Evolutionary conservation across 345 rosid genomes (phyloP), one percentile per base, ranked within the genome.

Genomic region (Hypericum androsaemum): DNA sequence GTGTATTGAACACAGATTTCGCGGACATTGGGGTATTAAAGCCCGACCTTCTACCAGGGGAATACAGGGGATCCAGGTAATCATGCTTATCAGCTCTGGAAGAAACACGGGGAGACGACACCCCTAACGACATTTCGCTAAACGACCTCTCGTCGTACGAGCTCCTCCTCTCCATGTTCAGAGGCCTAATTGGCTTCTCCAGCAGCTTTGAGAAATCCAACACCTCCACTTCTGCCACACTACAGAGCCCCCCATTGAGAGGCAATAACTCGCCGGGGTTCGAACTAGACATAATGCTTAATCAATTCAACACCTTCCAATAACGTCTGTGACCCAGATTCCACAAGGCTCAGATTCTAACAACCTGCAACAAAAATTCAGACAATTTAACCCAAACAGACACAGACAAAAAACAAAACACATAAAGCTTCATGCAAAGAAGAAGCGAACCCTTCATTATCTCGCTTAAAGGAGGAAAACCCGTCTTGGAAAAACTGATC

Each of bases 151-250:
- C 94, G 12, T 83, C 96, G 28, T 62, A 80, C 8, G 96, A 92
- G 53, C 78, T 70, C 59, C 80, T 80, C 66, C 96, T 78, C 7
- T 92, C 95, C 12, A 88, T 69, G 59, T 72, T 84, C 75, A 90
- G 54, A 16, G 74, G 63, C 73, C 83, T 82, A 22, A 22, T 4
- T 45, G 96, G 87, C 76, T 62, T 82, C 55, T 81, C 96, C 32
- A 66, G 52, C 54, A 83, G 55, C 81, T 72, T 84, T 0, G 86
- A 76, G 73, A 82, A 69, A 77, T 78, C 86, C 36, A 72, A 14
- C 57, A 80, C 92, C n/a, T 76, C 81, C 12, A 61, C 14, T 62
- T 74, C 87, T 13, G 66, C 70, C 41, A 59, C 37, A 8, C 61
- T 63, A 14, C 11, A 50, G 12, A 46, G 67, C 46, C 32, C 42